Percentiles rank a stretch among this genome's conserved stretches.
phyloP scores from a whole-genome alignment of 371 early-diverging fungal genomes.

The Nematocida sp. region DNA sequence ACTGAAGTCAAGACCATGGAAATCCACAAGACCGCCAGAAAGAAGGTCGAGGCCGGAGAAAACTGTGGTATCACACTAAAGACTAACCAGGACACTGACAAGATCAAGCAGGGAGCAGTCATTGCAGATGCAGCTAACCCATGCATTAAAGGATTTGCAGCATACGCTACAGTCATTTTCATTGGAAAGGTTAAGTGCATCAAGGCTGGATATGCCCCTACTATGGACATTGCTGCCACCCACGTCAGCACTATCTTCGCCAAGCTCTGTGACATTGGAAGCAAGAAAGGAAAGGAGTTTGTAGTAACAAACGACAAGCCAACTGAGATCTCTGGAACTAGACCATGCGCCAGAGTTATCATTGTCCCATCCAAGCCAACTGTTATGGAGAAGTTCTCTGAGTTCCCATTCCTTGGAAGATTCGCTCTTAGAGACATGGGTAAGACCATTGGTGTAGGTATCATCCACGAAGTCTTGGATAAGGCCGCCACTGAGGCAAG shows the following conservation, averaged over 20 bases:
- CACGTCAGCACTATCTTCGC: slow-evolving; percentile 66
- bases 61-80: slow-evolving; percentile 69
- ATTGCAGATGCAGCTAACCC: slow-evolving; percentile 60
- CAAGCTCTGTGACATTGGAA: slow-evolving; percentile 54
- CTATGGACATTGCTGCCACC: slow-evolving; percentile 64
- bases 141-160: slow-evolving; percentile 48
- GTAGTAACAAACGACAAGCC: slow-evolving; percentile 29
- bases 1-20: slow-evolving; percentile 68
- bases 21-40: slow-evolving; percentile 64
- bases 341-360: slow-evolving; percentile 55
- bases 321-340: slow-evolving; percentile 51
- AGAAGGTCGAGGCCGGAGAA: slow-evolving; percentile 63
- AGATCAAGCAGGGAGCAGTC: slow-evolving; percentile 67
- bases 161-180: slow-evolving; percentile 57
- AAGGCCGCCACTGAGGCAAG: slow-evolving; percentile 47
- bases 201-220: slow-evolving; percentile 67
- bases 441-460: slow-evolving; percentile 66
- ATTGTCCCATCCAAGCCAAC: slow-evolving; percentile 66
- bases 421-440: slow-evolving; percentile 69
- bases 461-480: slow-evolving; percentile 53
- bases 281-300: slow-evolving; percentile 56
- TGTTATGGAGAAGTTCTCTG: slow-evolving; percentile 61
- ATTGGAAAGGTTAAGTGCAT: slow-evolving; percentile 58
- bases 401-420: slow-evolving; percentile 66
- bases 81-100: slow-evolving; percentile 40